Evolutionary conservation across 1,139 yeast species (phyloP), one percentile per base, ranked within the genome.

Genomic region (Hansenula sp.): DNA sequence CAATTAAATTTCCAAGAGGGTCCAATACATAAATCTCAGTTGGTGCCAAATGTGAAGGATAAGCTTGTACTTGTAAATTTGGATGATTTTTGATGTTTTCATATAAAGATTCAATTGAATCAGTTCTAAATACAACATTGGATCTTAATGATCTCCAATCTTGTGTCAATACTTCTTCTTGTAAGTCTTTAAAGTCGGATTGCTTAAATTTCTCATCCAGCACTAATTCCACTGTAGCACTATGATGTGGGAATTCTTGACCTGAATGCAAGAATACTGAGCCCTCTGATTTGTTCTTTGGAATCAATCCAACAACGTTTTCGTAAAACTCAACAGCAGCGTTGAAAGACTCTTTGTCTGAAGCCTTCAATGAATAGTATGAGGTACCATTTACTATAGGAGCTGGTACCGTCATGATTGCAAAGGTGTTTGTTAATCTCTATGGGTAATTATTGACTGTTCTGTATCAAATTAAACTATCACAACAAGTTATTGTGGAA

Each of bases 11-110:
- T 19, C 89, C 89, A 49, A 80, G 62, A 3, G 90, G 89, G 55
- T 83, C 90, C 29, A 80, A 54, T 16, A 77, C 73, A 60, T 79
- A 83, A 17, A 80, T 69, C 56, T 83, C 89, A 56, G 75, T 72
- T 5, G 92, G 90, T 44, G 71, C 75, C 47, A 79, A 63, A 39
- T 77, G 82, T 46, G 79, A 79, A n/a, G 92, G 92, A 43, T 60
- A 63, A 1, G 62, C 58, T 47, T 66, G 71, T 39, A 50, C 55
- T 38, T 57, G 57, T 14, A 46, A 31, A 14, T 41, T 36, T 18
- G 45, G 40, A 17, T 50, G 46, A n/a, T 48, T 48, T 41, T 60
- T 53, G 41, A 60, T 47, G 26, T 56, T 52, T 41, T 56, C 59
- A 37, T 57, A 51, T 12, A 55, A 38, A 11, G 45, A 39, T 20